Conservation (phyloP, 2,329 filamentous ascomycete species). For the Pseudocercospora crystallina region DNA sequence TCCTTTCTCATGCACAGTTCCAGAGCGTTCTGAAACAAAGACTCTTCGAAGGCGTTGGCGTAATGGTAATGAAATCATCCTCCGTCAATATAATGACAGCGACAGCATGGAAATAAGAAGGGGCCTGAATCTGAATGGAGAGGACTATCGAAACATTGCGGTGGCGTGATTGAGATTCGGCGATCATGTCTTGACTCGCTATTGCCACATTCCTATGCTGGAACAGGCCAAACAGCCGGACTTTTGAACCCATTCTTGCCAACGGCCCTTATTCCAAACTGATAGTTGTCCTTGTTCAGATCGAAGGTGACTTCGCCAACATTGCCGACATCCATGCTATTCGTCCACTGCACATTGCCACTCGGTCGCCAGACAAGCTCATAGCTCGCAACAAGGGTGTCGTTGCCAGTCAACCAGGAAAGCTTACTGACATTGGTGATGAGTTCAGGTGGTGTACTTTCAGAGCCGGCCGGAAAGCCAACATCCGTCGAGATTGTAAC, state of each 20-base stretch:
- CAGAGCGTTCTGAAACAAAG: no score
- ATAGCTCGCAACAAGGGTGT: slow-evolving; percentile 47
- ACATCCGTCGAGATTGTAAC: slow-evolving; percentile 42
- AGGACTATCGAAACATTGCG: no score
- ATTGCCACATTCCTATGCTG: no score
- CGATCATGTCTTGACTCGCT: no score
- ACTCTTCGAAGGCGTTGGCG: no score
- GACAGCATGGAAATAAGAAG: no score
- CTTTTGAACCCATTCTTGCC: slow-evolving; percentile 53
- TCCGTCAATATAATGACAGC: no score
- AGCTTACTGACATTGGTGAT: slow-evolving; percentile 51
- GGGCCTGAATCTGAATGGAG: no score
- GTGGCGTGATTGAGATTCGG: no score
- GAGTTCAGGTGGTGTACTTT: slow-evolving; percentile 24
- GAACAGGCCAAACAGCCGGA: slow-evolving; percentile 48
- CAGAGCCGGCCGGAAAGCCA: slow-evolving; percentile 27
- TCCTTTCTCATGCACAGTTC: no score
- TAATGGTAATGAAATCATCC: no score
- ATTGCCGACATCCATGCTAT: slow-evolving; percentile 46
- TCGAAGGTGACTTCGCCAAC: slow-evolving; percentile 47
- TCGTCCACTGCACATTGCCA: slow-evolving; percentile 44
- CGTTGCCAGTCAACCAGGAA: slow-evolving; percentile 47
- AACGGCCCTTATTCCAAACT: slow-evolving; percentile 57
- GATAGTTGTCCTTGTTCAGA: slow-evolving; percentile 58
- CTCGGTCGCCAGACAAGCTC: slow-evolving; percentile 59